These are phyloP conservation scores for Alloteropsis angusta DNA, from an alignment of 202 grass and related monocot genomes.

Conservation along the genomic window DNA sequence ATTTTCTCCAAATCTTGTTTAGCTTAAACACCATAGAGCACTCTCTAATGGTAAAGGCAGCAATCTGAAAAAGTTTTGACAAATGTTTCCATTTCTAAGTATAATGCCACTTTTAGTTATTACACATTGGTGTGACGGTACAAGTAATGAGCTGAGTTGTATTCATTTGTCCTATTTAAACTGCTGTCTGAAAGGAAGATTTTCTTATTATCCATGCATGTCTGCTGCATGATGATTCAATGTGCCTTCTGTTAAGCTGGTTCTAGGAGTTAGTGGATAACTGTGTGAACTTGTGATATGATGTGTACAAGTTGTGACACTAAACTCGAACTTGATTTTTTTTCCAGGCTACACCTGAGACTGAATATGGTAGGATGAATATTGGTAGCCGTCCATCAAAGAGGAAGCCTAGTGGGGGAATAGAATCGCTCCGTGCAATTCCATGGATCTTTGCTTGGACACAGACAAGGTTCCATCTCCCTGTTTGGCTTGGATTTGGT, in stretches of 20 bases:
- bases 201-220: neutral
- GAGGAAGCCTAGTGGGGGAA: slow-evolving; percentile 93
- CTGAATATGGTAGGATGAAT: slow-evolving; percentile 99
- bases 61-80: neutral
- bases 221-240: neutral
- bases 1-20: neutral
- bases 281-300: neutral
- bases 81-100: neutral
- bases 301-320: neutral
- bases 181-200: neutral
- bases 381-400: slow-evolving; percentile 95
- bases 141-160: neutral
- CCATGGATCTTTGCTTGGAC: slow-evolving; percentile 99
- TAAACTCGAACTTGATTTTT: slow-evolving; percentile 2
- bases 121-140: neutral
- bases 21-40: neutral
- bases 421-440: slow-evolving; percentile 92
- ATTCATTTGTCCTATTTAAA: neutral
- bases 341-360: slow-evolving; percentile 90
- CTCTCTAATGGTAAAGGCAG: neutral
- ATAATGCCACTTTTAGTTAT: neutral
- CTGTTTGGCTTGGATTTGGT: slow-evolving; percentile 95
- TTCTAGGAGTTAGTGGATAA: neutral
- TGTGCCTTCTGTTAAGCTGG: neutral
- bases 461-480: slow-evolving; percentile 96